phyloP scores from a whole-genome alignment of 2,329 filamentous ascomycete genomes.

The Hypoxylon sp. region DNA sequence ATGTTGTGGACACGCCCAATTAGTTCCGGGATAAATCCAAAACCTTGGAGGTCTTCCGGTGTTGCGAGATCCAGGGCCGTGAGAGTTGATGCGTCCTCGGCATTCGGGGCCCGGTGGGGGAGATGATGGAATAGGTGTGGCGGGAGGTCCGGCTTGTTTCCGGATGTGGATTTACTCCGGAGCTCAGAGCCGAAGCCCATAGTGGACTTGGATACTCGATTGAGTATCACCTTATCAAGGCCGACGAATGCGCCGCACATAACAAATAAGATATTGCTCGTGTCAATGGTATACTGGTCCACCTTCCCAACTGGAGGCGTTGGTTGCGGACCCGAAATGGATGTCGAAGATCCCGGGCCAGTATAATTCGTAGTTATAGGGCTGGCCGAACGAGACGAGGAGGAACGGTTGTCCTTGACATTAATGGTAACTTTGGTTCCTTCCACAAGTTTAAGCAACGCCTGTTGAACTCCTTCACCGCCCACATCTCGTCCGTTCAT shows the following conservation, averaged over 20 bases:
- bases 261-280: constrained; percentile 96
- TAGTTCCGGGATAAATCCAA: constrained; percentile 94
- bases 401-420: constrained; percentile 78
- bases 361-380: constrained; percentile 68
- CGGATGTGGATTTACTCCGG: constrained; percentile 66
- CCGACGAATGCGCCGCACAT: constrained; percentile 96
- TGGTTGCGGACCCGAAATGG: constrained; percentile 58
- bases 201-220: constrained; percentile 85
- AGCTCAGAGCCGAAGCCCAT: constrained; percentile 94
- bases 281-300: constrained; percentile 82
- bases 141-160: constrained; percentile 71
- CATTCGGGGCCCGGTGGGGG: constrained; percentile 63
- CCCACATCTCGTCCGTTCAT: constrained; percentile 93
- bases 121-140: constrained; percentile 70
- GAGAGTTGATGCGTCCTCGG: constrained; percentile 56
- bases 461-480: constrained; percentile 96
- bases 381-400: constrained; percentile 61
- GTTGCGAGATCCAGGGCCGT: constrained; percentile 78
- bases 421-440: constrained; percentile 94
- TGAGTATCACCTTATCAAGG: constrained; percentile 86
- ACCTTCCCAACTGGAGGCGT: constrained; percentile 64
- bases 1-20: constrained; percentile 95
- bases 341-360: constrained; percentile 60
- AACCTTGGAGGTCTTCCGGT: constrained; percentile 82
- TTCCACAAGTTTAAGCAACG: constrained; percentile 94